phyloP scores from a whole-genome alignment of 2,329 filamentous ascomycete species.

The Cladosporium sp. region DNA sequence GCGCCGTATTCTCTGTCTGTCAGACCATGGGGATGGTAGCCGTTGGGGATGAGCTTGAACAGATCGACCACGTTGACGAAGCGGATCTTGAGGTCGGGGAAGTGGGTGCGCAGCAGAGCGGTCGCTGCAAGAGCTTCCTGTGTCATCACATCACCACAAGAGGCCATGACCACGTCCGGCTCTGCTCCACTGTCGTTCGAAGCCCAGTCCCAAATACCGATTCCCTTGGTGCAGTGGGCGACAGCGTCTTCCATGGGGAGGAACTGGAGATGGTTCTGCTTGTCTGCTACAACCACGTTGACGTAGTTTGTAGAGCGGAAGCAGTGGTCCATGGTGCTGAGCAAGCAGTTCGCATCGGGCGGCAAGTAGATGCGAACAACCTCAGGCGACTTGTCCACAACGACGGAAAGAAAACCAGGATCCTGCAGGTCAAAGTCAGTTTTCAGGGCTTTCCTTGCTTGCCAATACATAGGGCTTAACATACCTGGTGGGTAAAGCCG shows the following conservation, averaged over 20 bases:
- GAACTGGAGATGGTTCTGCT: constrained; percentile 76
- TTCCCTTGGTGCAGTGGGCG: constrained; percentile 75
- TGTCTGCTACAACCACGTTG: constrained; percentile 78
- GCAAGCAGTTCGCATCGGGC: constrained; percentile 75
- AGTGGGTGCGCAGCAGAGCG: constrained; percentile 69
- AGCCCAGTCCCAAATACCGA: constrained; percentile 77
- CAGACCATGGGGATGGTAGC: constrained; percentile 73
- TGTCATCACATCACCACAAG: constrained; percentile 73
- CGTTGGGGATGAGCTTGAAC: constrained; percentile 73
- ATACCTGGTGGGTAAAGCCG: constrained; percentile 70
- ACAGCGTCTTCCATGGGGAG: constrained; percentile 72
- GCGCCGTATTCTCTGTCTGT: constrained; percentile 65
- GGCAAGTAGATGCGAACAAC: constrained; percentile 80
- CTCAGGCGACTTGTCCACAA: constrained; percentile 78
- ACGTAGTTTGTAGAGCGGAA: constrained; percentile 74
- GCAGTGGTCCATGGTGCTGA: constrained; percentile 76
- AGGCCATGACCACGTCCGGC: constrained; percentile 75
- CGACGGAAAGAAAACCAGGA: constrained; percentile 76
- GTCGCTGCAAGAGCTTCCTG: constrained; percentile 75
- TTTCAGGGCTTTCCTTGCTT: neutral
- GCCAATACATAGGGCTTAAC: neutral
- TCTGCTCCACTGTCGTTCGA: constrained; percentile 69
- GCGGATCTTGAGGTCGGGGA: constrained; percentile 73
- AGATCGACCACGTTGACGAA: constrained; percentile 80
- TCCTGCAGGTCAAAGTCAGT: constrained; percentile 72